A percentile compares a stretch with the other conserved stretches of the same genome.
phyloP scores from a whole-genome alignment of 2,329 filamentous ascomycete genomes.

The Graphilbum fragrans region DNA sequence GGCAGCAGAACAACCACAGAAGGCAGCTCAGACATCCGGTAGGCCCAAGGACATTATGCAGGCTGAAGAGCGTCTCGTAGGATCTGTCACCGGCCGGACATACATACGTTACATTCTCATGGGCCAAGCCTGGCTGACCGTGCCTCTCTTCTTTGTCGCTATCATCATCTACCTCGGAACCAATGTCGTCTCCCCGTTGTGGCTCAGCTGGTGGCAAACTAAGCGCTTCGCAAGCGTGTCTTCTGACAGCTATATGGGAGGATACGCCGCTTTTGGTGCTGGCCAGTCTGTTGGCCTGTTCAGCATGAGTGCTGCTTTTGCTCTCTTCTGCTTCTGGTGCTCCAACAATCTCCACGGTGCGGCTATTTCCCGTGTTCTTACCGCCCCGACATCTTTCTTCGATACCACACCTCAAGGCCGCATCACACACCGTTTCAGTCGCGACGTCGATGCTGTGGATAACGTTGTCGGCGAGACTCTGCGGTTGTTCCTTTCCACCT shows the following conservation, averaged over 20 bases:
- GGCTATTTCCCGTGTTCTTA: slow-evolving; percentile 24
- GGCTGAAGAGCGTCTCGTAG: slow-evolving; percentile 44
- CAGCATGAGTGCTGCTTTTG: slow-evolving; percentile 46
- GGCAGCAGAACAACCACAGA: background rate
- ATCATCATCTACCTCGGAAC: slow-evolving; percentile 46
- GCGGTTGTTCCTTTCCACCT: slow-evolving; percentile 56
- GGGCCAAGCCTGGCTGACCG: slow-evolving; percentile 43
- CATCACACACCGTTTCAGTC: slow-evolving; percentile 96
- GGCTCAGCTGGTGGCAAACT: slow-evolving; percentile 58
- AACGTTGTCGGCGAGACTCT: slow-evolving; percentile 90
- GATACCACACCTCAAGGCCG: slow-evolving; percentile 92
- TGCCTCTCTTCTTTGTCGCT: slow-evolving; percentile 36
- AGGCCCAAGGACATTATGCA: slow-evolving; percentile 30
- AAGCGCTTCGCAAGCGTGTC: slow-evolving; percentile 28
- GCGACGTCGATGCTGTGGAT: slow-evolving; percentile 87
- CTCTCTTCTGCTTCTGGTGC: slow-evolving; percentile 21
- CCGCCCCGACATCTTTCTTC: slow-evolving; percentile 93
- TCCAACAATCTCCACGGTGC: slow-evolving; percentile 30
- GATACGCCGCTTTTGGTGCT: slow-evolving; percentile 45
- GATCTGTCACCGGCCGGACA: slow-evolving; percentile 47
- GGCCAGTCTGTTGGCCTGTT: slow-evolving; percentile 46
- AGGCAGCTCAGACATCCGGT: slow-evolving; percentile 1
- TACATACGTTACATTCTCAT: slow-evolving; percentile 52
- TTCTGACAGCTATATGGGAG: slow-evolving; percentile 36
- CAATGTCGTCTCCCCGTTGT: slow-evolving; percentile 52